Base-by-base conservation (phyloP, 2,329 filamentous ascomycete species). In the Phyllosticta citrichinensis region DNA sequence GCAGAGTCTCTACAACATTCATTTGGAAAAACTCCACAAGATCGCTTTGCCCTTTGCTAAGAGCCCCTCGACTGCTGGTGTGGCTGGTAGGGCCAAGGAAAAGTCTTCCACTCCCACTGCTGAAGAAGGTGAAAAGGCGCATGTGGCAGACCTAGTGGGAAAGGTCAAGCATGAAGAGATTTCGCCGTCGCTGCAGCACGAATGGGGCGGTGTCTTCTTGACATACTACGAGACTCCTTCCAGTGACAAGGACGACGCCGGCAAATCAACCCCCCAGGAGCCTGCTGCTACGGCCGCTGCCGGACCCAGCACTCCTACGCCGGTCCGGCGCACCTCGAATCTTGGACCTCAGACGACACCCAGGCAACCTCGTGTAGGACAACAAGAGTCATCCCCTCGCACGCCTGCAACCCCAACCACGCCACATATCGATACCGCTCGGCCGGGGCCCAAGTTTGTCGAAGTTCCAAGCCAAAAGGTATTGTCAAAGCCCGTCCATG, bases 1-100 rank as follows among this genome's bases (percentile, higher is more conserved):
- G 57, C 83, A 86, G 24, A 92, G 91, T 64, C 94, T 99, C 74
- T 99, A 85, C 76, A 83, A 83, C 67, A 82, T 87, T 69, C 83
- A 83, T 65, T 71, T 85, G 55, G 91, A 97, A 64, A 88, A 88
- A 66, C 84, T 99, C 58, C 88, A 92, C 65, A 89, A 90, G 73
- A 79, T 99, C 58, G 87, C 93, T 5, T 78, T 86, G 62, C 90
- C 93, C 6, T 96, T 97, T 70, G 80, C 86, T 54, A 95, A 91
- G 75, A 84, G 83, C 52, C 71, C 81, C 17, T 69, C 75, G 5
- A 75, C 81, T 5, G 74, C 82, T 6, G 59, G 64, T 10, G 65
- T n/a, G 70, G 79, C 77, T 22, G 75, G 75, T 59, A 96, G 96
- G 75, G 85, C 82, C 56, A 96, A 93, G 73, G 91, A 95, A 12